Percentiles rank a stretch among this genome's conserved stretches.
Evolutionary conservation across 192 early-diverging fungal species (phyloP).

Genomic region (Rhizophagus sp.): DNA sequence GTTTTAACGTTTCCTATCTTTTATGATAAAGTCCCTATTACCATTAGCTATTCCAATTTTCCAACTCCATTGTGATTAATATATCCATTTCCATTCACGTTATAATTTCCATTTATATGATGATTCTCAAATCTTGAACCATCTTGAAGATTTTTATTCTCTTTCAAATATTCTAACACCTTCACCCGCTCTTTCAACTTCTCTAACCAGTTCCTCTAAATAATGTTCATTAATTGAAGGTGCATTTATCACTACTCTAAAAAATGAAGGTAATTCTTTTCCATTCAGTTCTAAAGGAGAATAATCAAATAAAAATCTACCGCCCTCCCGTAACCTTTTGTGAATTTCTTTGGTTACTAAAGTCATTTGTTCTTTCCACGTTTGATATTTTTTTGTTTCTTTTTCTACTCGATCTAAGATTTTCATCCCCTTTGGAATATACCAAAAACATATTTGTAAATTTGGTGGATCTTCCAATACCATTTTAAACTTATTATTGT

Average conservation of each 20-base stretch:
- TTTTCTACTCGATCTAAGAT: conserved; percentile 30
- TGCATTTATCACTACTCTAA: conserved; percentile 72
- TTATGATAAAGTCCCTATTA: background rate
- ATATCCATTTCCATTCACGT: background rate
- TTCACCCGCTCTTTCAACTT: conserved; percentile 56
- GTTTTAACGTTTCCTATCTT: no score
- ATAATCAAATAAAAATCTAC: conserved; percentile 73
- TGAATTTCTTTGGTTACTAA: conserved; percentile 48
- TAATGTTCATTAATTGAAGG: conserved; percentile 57
- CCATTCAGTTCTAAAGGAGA: conserved; percentile 43
- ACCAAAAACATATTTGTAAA: conserved; percentile 78
- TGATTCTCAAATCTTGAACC: background rate
- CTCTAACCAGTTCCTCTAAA: conserved; percentile 49
- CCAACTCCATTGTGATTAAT: background rate
- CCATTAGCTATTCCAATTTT: background rate
- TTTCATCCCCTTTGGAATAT: conserved; percentile 49
- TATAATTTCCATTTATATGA: background rate
- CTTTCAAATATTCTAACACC: conserved; percentile 5
- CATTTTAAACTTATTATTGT: conserved; percentile 43
- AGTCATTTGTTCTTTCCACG: conserved; percentile 43
- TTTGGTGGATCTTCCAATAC: conserved; percentile 44
- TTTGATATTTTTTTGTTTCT: conserved; percentile 24
- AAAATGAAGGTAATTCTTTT: conserved; percentile 56
- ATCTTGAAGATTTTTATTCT: background rate
- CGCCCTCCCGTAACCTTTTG: conserved; percentile 42